These are phyloP conservation scores for Ophiostoma sp. DNA, from an alignment of 2,329 filamentous ascomycete genomes.

Conservation along the genomic window DNA sequence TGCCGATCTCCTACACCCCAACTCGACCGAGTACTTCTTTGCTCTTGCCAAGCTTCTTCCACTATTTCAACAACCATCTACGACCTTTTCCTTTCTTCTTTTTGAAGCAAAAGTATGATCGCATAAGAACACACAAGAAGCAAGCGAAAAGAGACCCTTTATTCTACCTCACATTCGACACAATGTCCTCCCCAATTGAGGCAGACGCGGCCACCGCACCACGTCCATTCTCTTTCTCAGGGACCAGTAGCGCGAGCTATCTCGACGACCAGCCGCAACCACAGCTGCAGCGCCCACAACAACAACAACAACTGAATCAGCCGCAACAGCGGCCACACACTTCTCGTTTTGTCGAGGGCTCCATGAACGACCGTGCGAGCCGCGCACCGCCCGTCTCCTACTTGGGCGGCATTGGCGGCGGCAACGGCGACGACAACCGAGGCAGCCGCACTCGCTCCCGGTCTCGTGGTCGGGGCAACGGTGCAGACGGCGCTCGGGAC, in stretches of 20 bases:
- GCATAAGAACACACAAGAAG: not conserved
- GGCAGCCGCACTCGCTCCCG: not conserved
- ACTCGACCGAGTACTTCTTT: not conserved
- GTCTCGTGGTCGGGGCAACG: not conserved
- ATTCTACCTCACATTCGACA: not conserved
- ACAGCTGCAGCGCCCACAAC: conserved; percentile 28
- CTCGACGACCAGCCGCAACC: conserved; percentile 22
- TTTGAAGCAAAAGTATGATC: not conserved
- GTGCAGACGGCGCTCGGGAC: conserved; percentile 12
- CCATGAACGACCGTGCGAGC: conserved; percentile 80
- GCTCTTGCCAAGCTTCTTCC: not conserved
- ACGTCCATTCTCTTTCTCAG: conserved; percentile 25
- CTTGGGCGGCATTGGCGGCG: conserved; percentile 42
- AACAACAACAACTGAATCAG: not conserved
- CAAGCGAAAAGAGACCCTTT: not conserved
- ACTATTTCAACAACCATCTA: too few relatives aligned
- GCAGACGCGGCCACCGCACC: not conserved
- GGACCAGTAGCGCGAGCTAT: not conserved
- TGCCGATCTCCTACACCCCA: not conserved
- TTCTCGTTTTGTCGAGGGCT: conserved; percentile 72
- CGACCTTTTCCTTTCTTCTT: not conserved
- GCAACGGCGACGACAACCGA: not conserved
- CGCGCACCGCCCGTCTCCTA: conserved; percentile 69
- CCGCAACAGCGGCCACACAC: conserved; percentile 30
- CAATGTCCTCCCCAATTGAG: not conserved